Evolutionary conservation across 1,284 basidiomycete genomes (phyloP).

Genomic region (Inonotus obliquus): DNA sequence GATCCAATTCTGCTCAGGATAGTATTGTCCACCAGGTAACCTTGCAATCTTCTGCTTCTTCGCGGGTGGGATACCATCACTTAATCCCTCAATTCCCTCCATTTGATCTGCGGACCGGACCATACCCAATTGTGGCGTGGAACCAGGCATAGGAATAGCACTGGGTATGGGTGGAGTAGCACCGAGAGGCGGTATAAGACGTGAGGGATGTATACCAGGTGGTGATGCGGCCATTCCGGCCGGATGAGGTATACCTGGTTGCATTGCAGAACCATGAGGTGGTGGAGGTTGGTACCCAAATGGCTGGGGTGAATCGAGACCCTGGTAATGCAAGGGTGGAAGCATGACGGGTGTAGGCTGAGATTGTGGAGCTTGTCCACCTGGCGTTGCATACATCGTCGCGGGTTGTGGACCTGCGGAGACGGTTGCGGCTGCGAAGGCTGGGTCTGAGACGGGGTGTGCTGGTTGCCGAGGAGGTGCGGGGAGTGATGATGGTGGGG

Average conservation of each 20-base stretch:
- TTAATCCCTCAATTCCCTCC: slow-evolving; percentile 51
- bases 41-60: slow-evolving; percentile 83
- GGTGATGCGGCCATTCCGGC: slow-evolving; percentile 29
- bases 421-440: slow-evolving; percentile 68
- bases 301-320: slow-evolving; percentile 66
- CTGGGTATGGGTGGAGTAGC: slow-evolving; percentile 22
- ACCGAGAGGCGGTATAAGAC: slow-evolving; percentile 37
- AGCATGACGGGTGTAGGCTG: slow-evolving; percentile 66
- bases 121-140: slow-evolving; percentile 50
- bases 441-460: slow-evolving; percentile 40
- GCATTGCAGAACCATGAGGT: slow-evolving; percentile 25
- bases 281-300: slow-evolving; percentile 73
- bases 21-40: slow-evolving; percentile 72
- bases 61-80: slow-evolving; percentile 62
- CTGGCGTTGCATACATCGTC: slow-evolving; percentile 45
- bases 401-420: slow-evolving; percentile 79
- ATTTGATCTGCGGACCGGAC: slow-evolving; percentile 76
- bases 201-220: slow-evolving; percentile 34
- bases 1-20: slow-evolving; percentile 85
- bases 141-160: not conserved
- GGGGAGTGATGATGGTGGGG: slow-evolving; percentile 60
- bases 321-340: slow-evolving; percentile 77
- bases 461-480: slow-evolving; percentile 45
- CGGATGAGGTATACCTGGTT: slow-evolving; percentile 7
- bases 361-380: slow-evolving; percentile 26